Percentiles rank a stretch among this genome's conserved stretches.
These are phyloP conservation scores for Durio zibethinus DNA, from an alignment of 345 rosid genomes.

Conservation along the genomic window DNA sequence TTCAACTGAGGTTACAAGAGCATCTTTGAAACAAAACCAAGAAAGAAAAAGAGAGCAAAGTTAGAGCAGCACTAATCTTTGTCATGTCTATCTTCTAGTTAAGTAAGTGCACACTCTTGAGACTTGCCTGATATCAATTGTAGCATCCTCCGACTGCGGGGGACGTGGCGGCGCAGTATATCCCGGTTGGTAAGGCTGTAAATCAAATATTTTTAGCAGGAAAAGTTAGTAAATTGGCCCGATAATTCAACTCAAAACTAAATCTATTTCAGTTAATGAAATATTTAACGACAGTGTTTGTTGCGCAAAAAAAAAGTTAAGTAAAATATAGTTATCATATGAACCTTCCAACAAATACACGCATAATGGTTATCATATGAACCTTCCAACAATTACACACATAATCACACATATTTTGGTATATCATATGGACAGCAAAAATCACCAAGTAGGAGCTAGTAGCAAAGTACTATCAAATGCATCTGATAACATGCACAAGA, in stretches of 20 bases:
- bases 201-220: constrained; percentile 6
- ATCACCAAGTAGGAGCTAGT: not conserved
- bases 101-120: not conserved
- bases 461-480: not conserved
- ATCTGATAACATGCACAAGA: not conserved
- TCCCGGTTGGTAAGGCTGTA: constrained; percentile 81
- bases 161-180: constrained; percentile 76
- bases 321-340: not conserved
- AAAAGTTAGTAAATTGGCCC: constrained; percentile 2
- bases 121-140: constrained; percentile 80
- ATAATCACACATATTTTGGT: not conserved
- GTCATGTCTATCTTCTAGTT: not conserved
- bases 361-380: not conserved
- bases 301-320: not conserved
- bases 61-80: not conserved
- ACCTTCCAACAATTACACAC: not conserved
- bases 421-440: not conserved
- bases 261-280: not conserved
- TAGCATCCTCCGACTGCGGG: constrained; percentile 53
- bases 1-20: not conserved
- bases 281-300: not conserved
- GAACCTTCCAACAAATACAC: not conserved
- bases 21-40: not conserved
- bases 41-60: not conserved
- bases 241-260: not conserved